These are phyloP conservation scores for Fermentozyma sake DNA, from an alignment of 1,139 yeast genomes.

Conservation along the genomic window DNA sequence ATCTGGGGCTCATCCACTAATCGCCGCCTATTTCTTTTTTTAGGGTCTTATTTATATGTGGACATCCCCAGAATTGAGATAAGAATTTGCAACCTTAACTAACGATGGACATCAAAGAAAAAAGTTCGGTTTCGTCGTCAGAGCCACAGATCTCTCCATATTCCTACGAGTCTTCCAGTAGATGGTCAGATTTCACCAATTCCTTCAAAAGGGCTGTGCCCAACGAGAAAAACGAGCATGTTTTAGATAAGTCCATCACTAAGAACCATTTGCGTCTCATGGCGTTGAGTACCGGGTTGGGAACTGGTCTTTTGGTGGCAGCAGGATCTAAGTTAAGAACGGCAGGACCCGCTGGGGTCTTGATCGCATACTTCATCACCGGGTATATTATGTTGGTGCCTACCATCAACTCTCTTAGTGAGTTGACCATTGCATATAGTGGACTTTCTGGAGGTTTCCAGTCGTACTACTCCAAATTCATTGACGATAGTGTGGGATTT, in stretches of 20 bases:
- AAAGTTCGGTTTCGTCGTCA: too few relatives aligned
- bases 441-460: slow-evolving; percentile 33
- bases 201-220: slow-evolving; percentile 11
- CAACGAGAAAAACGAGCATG: slow-evolving; percentile 7
- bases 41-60: too few relatives aligned
- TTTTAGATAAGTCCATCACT: slow-evolving; percentile 9
- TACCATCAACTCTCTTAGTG: slow-evolving; percentile 33
- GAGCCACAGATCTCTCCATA: too few relatives aligned
- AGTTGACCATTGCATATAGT: slow-evolving; percentile 30
- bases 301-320: slow-evolving; percentile 37
- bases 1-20: too few relatives aligned
- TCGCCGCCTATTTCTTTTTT: too few relatives aligned
- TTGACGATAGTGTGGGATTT: slow-evolving; percentile 32
- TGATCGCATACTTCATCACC: slow-evolving; percentile 29
- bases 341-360: slow-evolving; percentile 33
- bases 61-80: too few relatives aligned
- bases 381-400: slow-evolving; percentile 35
- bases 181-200: slow-evolving; percentile 11
- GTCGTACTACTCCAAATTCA: slow-evolving; percentile 28
- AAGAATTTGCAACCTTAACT: too few relatives aligned
- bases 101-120: too few relatives aligned
- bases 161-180: slow-evolving; percentile 6
- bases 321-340: slow-evolving; percentile 27
- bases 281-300: slow-evolving; percentile 33
- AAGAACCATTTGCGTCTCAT: slow-evolving; percentile 27